phyloP scores from a whole-genome alignment of 78 protist species.

The Blattamonas nauphoetae region DNA sequence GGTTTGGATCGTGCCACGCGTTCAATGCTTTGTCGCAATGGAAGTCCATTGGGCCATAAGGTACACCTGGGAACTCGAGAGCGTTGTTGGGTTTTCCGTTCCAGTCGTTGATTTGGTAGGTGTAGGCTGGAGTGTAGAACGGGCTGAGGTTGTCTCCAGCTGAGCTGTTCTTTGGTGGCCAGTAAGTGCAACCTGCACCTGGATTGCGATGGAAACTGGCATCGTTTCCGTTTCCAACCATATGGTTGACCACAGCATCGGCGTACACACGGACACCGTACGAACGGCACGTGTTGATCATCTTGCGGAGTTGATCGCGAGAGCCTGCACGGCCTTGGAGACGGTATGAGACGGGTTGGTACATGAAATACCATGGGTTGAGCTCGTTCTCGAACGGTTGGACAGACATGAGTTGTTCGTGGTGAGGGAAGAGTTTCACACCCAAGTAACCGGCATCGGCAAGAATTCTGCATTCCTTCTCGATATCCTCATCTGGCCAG shows the following conservation, averaged over 20 bases:
- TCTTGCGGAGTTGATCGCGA: slow-evolving; percentile 9
- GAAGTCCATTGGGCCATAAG: slow-evolving; percentile 46
- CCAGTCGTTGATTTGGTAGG: slow-evolving; percentile 8
- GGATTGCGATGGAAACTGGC: slow-evolving; percentile 14
- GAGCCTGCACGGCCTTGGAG: slow-evolving; percentile 49
- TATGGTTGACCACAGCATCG: slow-evolving; percentile 64
- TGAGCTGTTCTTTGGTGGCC: slow-evolving; percentile 36
- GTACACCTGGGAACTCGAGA: slow-evolving; percentile 51
- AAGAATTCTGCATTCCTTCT: slow-evolving; percentile 35
- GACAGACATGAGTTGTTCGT: slow-evolving; percentile 38
- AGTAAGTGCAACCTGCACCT: slow-evolving; percentile 23
- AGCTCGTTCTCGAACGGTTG: slow-evolving; percentile 38
- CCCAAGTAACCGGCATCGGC: slow-evolving; percentile 45
- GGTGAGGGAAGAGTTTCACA: slow-evolving; percentile 50
- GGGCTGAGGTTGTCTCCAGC: slow-evolving; percentile 11
- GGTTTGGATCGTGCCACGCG: slow-evolving; percentile 51
- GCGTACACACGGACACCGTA: slow-evolving; percentile 43
- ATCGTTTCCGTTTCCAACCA: slow-evolving; percentile 63
- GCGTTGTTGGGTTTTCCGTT: slow-evolving; percentile 27
- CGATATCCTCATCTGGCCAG: slow-evolving; percentile 57
- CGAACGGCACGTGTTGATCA: slow-evolving; percentile 37
- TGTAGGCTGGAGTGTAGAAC: slow-evolving; percentile 22
- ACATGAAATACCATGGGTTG: slow-evolving; percentile 55
- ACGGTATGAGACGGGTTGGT: slow-evolving; percentile 46
- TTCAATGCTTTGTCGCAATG: slow-evolving; percentile 53